Evolutionary conservation across 257 asterid species (phyloP).

Genomic region (Coffea canephora): DNA sequence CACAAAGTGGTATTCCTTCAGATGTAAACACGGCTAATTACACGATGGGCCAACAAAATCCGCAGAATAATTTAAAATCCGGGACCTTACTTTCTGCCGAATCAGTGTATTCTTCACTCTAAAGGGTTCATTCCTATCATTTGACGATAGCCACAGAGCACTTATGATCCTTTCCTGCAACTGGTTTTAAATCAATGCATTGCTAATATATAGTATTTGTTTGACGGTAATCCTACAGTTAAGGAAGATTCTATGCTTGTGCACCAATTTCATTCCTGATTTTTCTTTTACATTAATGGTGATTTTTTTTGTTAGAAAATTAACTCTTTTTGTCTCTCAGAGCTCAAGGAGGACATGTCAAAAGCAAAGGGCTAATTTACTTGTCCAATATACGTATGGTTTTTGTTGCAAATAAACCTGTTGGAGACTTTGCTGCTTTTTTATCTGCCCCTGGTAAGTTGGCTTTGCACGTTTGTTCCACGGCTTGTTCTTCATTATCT

Average conservation of each 20-base stretch:
- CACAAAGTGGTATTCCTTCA: no score
- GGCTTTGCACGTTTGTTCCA: conserved; percentile 5
- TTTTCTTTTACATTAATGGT: background rate
- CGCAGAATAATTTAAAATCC: no score
- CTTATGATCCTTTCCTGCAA: no score
- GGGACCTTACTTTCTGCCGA: no score
- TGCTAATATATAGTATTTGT: background rate
- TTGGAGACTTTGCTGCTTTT: conserved; percentile 63
- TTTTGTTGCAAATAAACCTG: conserved; percentile 76
- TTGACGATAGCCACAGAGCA: no score
- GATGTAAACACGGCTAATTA: no score
- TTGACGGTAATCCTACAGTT: background rate
- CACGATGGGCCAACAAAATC: no score
- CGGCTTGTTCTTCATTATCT: background rate
- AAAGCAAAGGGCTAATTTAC: conserved; percentile 76
- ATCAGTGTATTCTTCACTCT: no score
- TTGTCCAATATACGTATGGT: conserved; percentile 95
- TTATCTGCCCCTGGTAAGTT: conserved; percentile 94
- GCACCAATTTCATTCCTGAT: background rate
- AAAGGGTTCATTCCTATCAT: no score
- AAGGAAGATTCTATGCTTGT: background rate
- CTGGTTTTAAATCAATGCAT: background rate
- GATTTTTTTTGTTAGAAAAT: background rate
- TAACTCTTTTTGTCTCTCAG: conserved; percentile 30
- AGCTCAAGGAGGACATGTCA: conserved; percentile 65